These are phyloP conservation scores for Clarkia xantiana DNA, from an alignment of 345 rosid species.

Conservation along the genomic window DNA sequence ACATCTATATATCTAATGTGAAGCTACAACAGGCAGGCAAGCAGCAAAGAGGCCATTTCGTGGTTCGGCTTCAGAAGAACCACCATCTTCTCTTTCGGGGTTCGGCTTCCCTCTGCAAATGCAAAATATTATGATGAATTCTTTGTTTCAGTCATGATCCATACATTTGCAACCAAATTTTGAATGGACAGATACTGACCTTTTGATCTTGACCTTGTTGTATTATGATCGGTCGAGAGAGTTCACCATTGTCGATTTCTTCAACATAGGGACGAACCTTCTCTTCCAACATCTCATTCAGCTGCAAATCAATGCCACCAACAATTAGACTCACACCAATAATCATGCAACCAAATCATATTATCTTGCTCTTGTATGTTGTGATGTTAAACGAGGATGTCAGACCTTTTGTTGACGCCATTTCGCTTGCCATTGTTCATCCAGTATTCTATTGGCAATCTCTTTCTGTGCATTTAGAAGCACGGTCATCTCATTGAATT, in stretches of 20 bases:
- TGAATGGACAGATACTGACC: conserved; percentile 26
- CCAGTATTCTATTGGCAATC: conserved; percentile 67
- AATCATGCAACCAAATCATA: no score
- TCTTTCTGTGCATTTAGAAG: conserved; percentile 92
- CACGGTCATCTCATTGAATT: conserved; percentile 79
- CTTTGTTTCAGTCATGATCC: neutral
- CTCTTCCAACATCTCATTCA: conserved; percentile 73
- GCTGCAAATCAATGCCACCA: conserved; percentile 20
- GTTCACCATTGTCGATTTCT: conserved; percentile 30
- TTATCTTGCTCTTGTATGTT: no score
- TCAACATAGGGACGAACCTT: conserved; percentile 61
- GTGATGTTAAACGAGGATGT: no score
- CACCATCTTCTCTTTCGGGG: conserved; percentile 48
- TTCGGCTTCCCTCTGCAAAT: conserved; percentile 24
- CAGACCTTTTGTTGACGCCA: conserved; percentile 89
- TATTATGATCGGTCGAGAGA: conserved; percentile 48
- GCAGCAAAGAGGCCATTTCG: neutral
- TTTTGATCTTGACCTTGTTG: conserved; percentile 22
- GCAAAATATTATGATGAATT: neutral
- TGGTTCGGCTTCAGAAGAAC: conserved; percentile 34
- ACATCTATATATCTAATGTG: neutral
- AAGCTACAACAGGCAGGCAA: neutral
- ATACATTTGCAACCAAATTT: neutral
- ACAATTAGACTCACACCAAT: neutral
- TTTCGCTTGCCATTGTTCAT: conserved; percentile 76